phyloP scores from a whole-genome alignment of 345 rosid genomes.

The Salix udensis region DNA sequence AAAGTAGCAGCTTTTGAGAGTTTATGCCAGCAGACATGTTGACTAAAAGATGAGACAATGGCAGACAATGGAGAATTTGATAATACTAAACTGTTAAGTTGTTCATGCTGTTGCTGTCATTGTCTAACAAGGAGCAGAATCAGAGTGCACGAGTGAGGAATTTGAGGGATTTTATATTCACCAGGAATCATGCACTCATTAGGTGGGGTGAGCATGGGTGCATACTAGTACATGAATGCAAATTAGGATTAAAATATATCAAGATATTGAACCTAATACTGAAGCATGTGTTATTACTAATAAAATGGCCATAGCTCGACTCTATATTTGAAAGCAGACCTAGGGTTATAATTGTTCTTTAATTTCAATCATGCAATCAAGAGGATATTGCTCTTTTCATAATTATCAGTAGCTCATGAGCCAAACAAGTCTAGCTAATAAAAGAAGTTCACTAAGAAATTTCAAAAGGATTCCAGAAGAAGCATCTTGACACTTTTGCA shows the following conservation, averaged over 20 bases:
- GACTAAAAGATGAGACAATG: constrained; percentile 58
- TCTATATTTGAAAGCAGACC: constrained; percentile 15
- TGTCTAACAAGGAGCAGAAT: constrained; percentile 16
- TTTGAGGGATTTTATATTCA: constrained; percentile 12
- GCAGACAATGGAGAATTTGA: constrained; percentile 68
- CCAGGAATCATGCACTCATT: constrained; percentile 24
- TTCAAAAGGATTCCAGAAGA: constrained; percentile 31
- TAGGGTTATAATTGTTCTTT: constrained; percentile 12
- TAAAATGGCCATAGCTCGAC: background rate
- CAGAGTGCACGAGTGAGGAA: constrained; percentile 10
- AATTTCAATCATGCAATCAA: constrained; percentile 52
- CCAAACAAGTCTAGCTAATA: constrained; percentile 10
- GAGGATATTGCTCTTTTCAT: constrained; percentile 33
- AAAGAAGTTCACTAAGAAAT: constrained; percentile 9
- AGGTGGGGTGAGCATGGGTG: background rate
- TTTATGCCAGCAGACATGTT: constrained; percentile 51
- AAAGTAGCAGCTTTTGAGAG: constrained; percentile 37
- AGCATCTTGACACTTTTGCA: constrained; percentile 41
- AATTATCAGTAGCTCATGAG: constrained; percentile 12
- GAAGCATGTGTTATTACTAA: constrained; percentile 10
- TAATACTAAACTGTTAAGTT: constrained; percentile 27
- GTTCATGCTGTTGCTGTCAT: constrained; percentile 28
- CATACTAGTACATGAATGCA: background rate
- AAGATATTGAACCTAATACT: background rate
- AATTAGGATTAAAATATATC: background rate